Evolutionary conservation across 192 early-diverging fungal genomes (phyloP).

Genomic region (Phycomyces blakesleeanus): DNA sequence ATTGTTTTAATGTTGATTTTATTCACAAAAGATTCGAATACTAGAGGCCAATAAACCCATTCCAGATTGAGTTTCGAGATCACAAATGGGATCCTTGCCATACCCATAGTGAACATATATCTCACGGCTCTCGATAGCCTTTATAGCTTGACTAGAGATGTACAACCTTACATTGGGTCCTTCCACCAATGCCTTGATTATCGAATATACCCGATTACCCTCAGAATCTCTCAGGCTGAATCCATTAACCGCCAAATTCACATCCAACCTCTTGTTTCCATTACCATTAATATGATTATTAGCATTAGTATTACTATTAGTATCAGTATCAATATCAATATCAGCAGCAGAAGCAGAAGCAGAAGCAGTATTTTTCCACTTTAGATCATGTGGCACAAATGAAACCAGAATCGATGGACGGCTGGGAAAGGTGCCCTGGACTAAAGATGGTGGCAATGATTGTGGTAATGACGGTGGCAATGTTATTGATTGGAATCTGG

Average conservation of each 20-base stretch:
- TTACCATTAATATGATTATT: no score
- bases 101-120: constrained; percentile 10
- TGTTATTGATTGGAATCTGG: neutral
- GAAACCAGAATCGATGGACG: neutral
- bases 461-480: no score
- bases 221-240: neutral
- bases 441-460: no score
- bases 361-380: no score
- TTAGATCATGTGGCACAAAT: neutral
- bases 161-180: neutral
- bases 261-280: no score
- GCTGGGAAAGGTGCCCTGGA: neutral
- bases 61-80: neutral
- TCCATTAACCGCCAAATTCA: neutral
- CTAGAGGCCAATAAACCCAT: constrained; percentile 4
- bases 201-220: neutral
- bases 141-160: neutral
- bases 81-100: constrained; percentile 14
- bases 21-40: neutral
- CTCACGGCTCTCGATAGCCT: neutral
- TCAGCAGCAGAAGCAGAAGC: no score
- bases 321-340: no score
- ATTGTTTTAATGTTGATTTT: constrained; percentile 4
- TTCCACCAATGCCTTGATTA: neutral
- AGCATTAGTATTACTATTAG: no score